Conservation (phyloP, 305 asterid genomes). For the Rubia occidens region DNA sequence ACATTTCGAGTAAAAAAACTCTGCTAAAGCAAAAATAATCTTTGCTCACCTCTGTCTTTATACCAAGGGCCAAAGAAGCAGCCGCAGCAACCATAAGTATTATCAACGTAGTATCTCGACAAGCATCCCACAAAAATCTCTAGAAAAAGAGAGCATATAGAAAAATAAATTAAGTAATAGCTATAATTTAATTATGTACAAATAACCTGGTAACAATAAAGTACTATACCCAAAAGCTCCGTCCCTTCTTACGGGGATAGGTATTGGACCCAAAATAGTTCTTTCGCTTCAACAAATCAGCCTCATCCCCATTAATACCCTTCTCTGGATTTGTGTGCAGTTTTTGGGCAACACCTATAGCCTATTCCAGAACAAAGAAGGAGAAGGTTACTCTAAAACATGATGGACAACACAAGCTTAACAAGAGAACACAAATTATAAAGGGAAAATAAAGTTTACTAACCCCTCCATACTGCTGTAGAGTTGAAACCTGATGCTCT, state of each 20-base stretch:
- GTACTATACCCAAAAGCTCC: constrained; percentile 47
- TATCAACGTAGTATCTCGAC: constrained; percentile 79
- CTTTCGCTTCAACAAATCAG: constrained; percentile 47
- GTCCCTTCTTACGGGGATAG: constrained; percentile 88
- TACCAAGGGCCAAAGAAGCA: constrained; percentile 94
- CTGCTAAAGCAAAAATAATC: neutral
- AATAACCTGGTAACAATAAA: neutral
- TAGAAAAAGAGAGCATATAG: constrained; percentile 16
- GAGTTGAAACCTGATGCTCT: constrained; percentile 46
- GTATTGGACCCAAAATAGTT: constrained; percentile 82
- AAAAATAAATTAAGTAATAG: constrained; percentile 7
- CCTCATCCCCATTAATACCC: constrained; percentile 65
- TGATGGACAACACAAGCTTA: neutral
- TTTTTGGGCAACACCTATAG: constrained; percentile 54
- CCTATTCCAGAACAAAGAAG: constrained; percentile 27
- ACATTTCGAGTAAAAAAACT: neutral
- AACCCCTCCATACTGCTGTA: constrained; percentile 81
- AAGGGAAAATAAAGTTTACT: constrained; percentile 26
- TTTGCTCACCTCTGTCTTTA: constrained; percentile 82
- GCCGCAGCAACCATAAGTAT: constrained; percentile 98
- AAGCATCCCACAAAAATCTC: constrained; percentile 92
- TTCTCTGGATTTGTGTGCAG: constrained; percentile 50
- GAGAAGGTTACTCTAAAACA: neutral
- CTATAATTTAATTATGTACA: neutral
- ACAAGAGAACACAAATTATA: neutral